Base-by-base conservation (phyloP, 2,329 filamentous ascomycete genomes). In the Cordyceps cateniannulata region DNA sequence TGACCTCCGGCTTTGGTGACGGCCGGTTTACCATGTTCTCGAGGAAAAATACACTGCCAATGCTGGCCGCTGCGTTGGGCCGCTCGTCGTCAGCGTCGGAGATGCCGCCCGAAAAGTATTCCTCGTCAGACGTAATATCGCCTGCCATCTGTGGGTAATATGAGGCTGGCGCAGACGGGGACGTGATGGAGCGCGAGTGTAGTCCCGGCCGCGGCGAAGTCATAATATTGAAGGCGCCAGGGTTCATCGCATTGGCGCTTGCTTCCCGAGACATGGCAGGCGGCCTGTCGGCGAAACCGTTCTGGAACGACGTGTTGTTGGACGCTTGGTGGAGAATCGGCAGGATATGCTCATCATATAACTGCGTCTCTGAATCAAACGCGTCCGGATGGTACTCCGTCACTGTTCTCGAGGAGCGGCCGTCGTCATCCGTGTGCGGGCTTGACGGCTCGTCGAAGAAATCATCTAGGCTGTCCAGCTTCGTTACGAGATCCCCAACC, bases 261-360 rank as follows among this genome's bases (percentile, higher is more conserved):
- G 80, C 79, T 16, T 85, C 86, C 22, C 86, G 85, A 14, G 82
- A 81, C 71, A 82, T 74, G 14, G 84, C 75, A 5, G 85, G 81
- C 1, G 85, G 81, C 25, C 88, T 81, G 68, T 97, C 93, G 1
- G 87, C 84, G 67, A 97, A 93, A 5, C 91, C 91, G 68, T 93
- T 96, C 67, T 96, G 91, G 72, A 98, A 95, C 2, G 86, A 92
- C 1, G 86, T 84, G 42, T 88, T 87, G 65, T 86, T 93, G 12
- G 82, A 90, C 69, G 91, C 95, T 69, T 95, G 90, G 67, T 95
- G 89, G 6, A 97, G 77, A 56, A 97, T 96, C 0, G 93, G 93
- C 12, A 95, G 80, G 7, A 95, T 96, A 70, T 96, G 91, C 72
- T 96, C 91, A 68, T 97, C 93, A 73, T 98, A 97, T 0, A 97